Base-by-base conservation (phyloP, 179 eudicot species). In the Carnegiea gigantea region DNA sequence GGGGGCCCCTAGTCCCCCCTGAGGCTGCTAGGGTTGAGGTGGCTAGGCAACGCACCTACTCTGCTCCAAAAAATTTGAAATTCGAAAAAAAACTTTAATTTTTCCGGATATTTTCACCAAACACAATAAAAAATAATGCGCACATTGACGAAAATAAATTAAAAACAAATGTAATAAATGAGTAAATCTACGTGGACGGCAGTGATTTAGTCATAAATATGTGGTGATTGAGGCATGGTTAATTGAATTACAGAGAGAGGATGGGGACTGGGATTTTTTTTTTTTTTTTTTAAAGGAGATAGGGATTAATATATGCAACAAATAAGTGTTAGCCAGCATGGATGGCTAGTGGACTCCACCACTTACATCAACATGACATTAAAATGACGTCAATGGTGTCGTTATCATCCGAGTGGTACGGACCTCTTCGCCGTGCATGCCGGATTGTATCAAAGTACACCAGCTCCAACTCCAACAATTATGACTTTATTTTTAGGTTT, bases 371-470 rank as follows among this genome's bases (percentile, higher is more conserved):
- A 24, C 13, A 62, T 60, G 65, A 60, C n/a, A 60, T 60, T 18
- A 21, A 60, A 18, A n/a, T 62, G 5, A 62, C 68, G 28, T 62
- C 10, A 23, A 1, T 62, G 5, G 10, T 4, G 73, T 70, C 73
- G 3, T 70, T 70, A 15, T 70, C 43, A 70, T 70, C 46, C 46
- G 4, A 13, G 46, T 70, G 73, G 73, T 70, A 70, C 73, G 73
- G 46, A 70, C 30, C 72, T 44, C 12, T 28, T 70, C 9, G 73
- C 73, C 73, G 73, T 70, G 73, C 73, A 70, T 70, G 46, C 73
- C 73, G 73, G n/a, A 70, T 70, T 3, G 15, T 70, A 30, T 70
- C 11, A 33, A 70, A 30, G 44, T 68, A 68, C 43, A 70, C 46
- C 36, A 33, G 36, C 43, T 70, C 43, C n/a, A 13, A n/a, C 4